These are phyloP conservation scores for Lathyrus tuberosus DNA, from an alignment of 306 rosid species.

Conservation along the genomic window DNA sequence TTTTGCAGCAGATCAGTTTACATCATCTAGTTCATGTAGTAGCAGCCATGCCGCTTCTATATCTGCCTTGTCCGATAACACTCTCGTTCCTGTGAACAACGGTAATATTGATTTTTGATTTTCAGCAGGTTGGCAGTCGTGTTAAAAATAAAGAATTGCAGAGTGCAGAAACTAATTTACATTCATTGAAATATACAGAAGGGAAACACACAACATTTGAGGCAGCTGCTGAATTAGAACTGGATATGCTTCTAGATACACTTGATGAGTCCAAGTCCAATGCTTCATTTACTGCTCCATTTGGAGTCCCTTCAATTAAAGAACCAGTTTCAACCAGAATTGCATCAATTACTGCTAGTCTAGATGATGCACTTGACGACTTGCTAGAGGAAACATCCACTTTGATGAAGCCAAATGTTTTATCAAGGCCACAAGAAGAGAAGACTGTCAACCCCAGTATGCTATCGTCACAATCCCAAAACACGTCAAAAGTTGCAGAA, in stretches of 20 bases:
- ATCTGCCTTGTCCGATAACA: slow-evolving; percentile 25
- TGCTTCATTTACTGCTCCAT: slow-evolving; percentile 35
- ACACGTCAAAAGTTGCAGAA: slow-evolving; percentile 49
- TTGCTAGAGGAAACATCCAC: slow-evolving; percentile 67
- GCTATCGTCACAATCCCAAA: slow-evolving; percentile 51
- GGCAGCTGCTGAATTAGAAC: slow-evolving; percentile 59
- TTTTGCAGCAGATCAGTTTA: slow-evolving; percentile 38
- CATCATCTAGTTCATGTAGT: slow-evolving; percentile 40
- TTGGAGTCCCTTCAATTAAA: slow-evolving; percentile 45
- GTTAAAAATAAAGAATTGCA: slow-evolving; percentile 34
- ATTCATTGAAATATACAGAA: slow-evolving; percentile 34
- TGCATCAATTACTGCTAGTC: slow-evolving; percentile 37
- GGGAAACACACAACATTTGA: slow-evolving; percentile 47
- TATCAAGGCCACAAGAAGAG: slow-evolving; percentile 40
- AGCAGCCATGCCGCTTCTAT: slow-evolving; percentile 36
- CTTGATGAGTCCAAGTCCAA: slow-evolving; percentile 51
- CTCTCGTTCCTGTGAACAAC: slow-evolving; percentile 29
- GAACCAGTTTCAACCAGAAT: slow-evolving; percentile 42
- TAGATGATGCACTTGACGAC: slow-evolving; percentile 77
- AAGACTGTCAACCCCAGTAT: slow-evolving; percentile 26
- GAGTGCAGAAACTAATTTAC: slow-evolving; percentile 33
- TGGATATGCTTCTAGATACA: slow-evolving; percentile 75
- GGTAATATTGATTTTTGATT: slow-evolving; percentile 37
- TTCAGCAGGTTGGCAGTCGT: slow-evolving; percentile 32
- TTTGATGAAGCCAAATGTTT: slow-evolving; percentile 37